Conservation (phyloP, 768 basidiomycete species). For the Suillus brevipes region DNA sequence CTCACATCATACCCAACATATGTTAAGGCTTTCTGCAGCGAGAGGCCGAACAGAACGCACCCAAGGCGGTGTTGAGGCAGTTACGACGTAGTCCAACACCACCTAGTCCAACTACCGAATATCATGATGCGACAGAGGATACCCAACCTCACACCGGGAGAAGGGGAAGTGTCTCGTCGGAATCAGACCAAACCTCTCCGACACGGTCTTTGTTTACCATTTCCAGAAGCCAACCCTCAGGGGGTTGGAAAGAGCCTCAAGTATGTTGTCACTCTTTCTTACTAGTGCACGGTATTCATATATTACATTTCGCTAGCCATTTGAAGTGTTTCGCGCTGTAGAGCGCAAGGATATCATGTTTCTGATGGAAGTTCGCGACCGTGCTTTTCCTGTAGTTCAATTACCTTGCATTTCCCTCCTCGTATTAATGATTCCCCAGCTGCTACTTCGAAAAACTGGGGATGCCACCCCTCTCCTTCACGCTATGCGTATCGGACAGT, state of each 20-base stretch:
- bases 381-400: constrained; percentile 69
- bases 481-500: constrained; percentile 78
- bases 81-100: constrained; percentile 48
- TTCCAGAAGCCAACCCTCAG: constrained; percentile 15
- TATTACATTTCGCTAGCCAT: constrained; percentile 38
- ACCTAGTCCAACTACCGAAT: constrained; percentile 23
- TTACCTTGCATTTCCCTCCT: background rate
- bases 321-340: constrained; percentile 78
- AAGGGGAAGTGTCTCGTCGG: constrained; percentile 18
- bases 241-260: constrained; percentile 55
- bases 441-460: constrained; percentile 82
- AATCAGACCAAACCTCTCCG: constrained; percentile 25
- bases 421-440: constrained; percentile 36
- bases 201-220: constrained; percentile 15
- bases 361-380: constrained; percentile 81
- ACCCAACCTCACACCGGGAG: constrained; percentile 14
- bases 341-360: constrained; percentile 82
- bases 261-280: constrained; percentile 24
- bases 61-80: constrained; percentile 57
- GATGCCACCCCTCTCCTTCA: constrained; percentile 89
- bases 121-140: constrained; percentile 23
- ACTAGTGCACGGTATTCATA: background rate
- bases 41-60: constrained; percentile 63
- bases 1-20: constrained; percentile 22
- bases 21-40: constrained; percentile 65